Base-by-base conservation (phyloP, 768 basidiomycete species). In the Hericium erinaceus region DNA sequence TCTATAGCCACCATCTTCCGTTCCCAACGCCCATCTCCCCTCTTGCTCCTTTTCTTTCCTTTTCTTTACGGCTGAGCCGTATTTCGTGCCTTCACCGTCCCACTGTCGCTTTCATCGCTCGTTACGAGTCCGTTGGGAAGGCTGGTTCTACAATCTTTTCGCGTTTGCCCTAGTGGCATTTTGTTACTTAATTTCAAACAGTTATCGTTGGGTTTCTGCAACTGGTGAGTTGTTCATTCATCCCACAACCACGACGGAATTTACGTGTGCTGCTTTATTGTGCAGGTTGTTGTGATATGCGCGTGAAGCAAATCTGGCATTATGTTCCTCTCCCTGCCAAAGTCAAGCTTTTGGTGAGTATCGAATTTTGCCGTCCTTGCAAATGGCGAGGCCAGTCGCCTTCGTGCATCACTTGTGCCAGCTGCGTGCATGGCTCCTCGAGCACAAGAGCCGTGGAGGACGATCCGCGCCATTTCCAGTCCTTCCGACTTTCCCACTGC, bases 291-390 rank as follows among this genome's bases (percentile, higher is more conserved):
- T 52, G 58, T 22, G 54, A 54, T 53, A 77, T 80, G 76, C 75
- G 72, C 57, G 62, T 71, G 22, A 74, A 75, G 57, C 66, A 74
- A 56, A 37, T 77, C 48, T 71, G 74, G 72, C 57, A 64, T 54
- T 65, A 68, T 61, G 55, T 75, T 57, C 73, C 75, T 48, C 58
- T 75, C 48, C 68, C 70, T 22, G 60, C 71, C 6, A 75, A 75
- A 62, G 57, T 77, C 49, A 78, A 70, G 63, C 72, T 83, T 54
- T 68, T 82, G 59, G 83, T 84, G 62, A 65, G 77, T 74, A 48
- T 50, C 20, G 12, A 33, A 33, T 46, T 54, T 49, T 57, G 18
- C n/a, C 39, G 11, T 53, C 37, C 8, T 40, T 13, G 22, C 39
- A 24, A 52, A 37, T 10, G 38, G 48, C 37, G 39, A 52, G n/a